Evolutionary conservation across 169 alveolate species (phyloP), one percentile per base, ranked within the genome.

Genomic region (Ichthyophthirius multifiliis): DNA sequence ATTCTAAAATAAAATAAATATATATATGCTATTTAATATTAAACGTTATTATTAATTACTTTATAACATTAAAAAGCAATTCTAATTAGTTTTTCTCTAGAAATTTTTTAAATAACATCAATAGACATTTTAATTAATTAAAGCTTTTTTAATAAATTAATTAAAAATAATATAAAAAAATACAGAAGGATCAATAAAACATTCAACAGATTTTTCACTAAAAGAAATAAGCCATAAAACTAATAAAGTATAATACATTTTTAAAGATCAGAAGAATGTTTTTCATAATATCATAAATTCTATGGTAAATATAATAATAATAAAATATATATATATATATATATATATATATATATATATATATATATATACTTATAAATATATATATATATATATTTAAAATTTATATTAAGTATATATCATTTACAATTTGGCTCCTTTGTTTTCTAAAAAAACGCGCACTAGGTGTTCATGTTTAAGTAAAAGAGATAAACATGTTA

Each of bases 31-130:
- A 5, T 4, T 37, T 67, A 37, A 13, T 41, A 37, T 6, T 7
- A 1, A 16, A 4, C 18, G 12, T 6, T 18, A 18, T 13, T 12
- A 7, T 67, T 13, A 37, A 13, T 67, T 67, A 67, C 77, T 44
- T 83, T 90, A 35, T 85, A 64, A 20, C 87, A 65, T n/a, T 82
- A 44, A 31, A 89, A 80, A 18, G 88, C 83, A 62, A 89, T 83
- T 82, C 94, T 83, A 4, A 85, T 86, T 3, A 89, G 76, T 82
- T 89, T 89, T 65, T 89, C 94, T 76, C 87, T 83, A 65, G 83
- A 83, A 71, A 89, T 83, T 83, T 83, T 86, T 80, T 89, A 84
- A 23, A 89, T 65, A 30, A 88, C 84, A 71, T 84, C 89, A 7
- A 84, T 63, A 20, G 76, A 44, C 74, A 71, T 62, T 65, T 84